Evolutionary conservation across 2,329 filamentous ascomycete genomes (phyloP).

Genomic region (Bipolaris oryzae): DNA sequence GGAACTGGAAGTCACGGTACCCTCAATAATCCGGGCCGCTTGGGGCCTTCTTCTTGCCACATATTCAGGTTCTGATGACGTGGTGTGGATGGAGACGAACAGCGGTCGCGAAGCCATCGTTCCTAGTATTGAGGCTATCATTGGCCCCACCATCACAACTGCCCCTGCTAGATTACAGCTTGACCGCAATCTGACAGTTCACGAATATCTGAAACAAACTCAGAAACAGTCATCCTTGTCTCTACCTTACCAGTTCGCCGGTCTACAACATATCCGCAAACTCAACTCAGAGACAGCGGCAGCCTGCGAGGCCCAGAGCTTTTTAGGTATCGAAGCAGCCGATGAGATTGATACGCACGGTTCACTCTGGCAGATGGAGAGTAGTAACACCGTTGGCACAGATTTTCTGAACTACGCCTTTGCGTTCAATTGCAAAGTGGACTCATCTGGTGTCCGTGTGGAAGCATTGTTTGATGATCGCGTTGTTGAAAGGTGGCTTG

Average conservation of each 20-base stretch:
- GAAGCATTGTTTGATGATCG: slow-evolving; percentile 40
- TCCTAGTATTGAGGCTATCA: slow-evolving; percentile 46
- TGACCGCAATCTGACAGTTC: slow-evolving; percentile 34
- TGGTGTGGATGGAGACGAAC: slow-evolving; percentile 55
- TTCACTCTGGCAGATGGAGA: slow-evolving; percentile 41
- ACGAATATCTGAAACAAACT: slow-evolving; percentile 37
- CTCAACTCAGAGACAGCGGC: slow-evolving; percentile 47
- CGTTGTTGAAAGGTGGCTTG: slow-evolving; percentile 38
- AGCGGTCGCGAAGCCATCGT: slow-evolving; percentile 47
- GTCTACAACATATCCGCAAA: slow-evolving; percentile 55
- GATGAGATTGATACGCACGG: slow-evolving; percentile 38
- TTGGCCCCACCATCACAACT: slow-evolving; percentile 51
- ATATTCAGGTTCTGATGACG: slow-evolving; percentile 56
- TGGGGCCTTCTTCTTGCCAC: slow-evolving; percentile 55
- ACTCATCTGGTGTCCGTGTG: slow-evolving; percentile 26
- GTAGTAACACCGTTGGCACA: slow-evolving; percentile 40
- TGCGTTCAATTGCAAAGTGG: slow-evolving; percentile 40
- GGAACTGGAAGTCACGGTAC: slow-evolving; percentile 40
- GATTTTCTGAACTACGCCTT: slow-evolving; percentile 48
- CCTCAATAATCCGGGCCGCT: slow-evolving; percentile 51
- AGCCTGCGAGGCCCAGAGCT: slow-evolving; percentile 56
- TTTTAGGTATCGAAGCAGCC: slow-evolving; percentile 51
- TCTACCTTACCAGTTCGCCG: slow-evolving; percentile 47
- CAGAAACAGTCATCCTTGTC: slow-evolving; percentile 37
- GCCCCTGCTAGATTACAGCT: slow-evolving; percentile 52